These are phyloP conservation scores for Penicillium brevicompactum DNA, from an alignment of 2,329 filamentous ascomycete genomes.

Conservation along the genomic window DNA sequence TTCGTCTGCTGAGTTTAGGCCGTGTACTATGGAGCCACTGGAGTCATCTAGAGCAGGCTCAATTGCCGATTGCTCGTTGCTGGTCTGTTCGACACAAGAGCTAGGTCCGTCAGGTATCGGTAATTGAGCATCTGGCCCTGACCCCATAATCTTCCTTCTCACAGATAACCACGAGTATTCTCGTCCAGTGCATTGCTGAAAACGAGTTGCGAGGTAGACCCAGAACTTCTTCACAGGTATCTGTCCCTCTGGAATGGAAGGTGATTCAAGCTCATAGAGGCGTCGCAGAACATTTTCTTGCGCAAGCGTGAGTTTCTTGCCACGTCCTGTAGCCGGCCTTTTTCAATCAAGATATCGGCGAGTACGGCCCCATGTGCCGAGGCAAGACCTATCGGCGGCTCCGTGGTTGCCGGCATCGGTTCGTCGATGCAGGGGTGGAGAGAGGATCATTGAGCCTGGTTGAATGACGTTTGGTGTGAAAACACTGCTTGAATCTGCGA, in stretches of 20 bases:
- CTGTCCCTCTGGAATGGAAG: neutral
- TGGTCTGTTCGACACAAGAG: neutral
- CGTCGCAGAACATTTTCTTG: neutral
- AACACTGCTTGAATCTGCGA: neutral
- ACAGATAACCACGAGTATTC: constrained; percentile 10
- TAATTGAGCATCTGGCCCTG: neutral
- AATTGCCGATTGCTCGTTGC: neutral
- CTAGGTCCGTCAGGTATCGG: neutral
- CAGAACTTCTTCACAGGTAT: constrained; percentile 1
- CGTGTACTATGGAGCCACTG: neutral
- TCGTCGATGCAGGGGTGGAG: neutral
- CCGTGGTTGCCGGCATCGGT: neutral
- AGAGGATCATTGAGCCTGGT: neutral
- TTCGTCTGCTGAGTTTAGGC: neutral
- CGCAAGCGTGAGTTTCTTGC: neutral
- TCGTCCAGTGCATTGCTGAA: neutral
- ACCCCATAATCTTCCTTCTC: neutral
- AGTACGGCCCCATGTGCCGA: constrained; percentile 1
- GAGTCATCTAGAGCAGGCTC: neutral
- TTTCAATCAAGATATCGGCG: neutral
- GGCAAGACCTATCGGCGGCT: neutral
- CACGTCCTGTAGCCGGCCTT: neutral
- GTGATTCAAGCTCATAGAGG: neutral
- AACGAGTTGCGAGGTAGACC: neutral
- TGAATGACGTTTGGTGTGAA: neutral